Evolutionary conservation across 345 rosid genomes (phyloP), one percentile per base, ranked within the genome.

Genomic region (Turritis glabra): DNA sequence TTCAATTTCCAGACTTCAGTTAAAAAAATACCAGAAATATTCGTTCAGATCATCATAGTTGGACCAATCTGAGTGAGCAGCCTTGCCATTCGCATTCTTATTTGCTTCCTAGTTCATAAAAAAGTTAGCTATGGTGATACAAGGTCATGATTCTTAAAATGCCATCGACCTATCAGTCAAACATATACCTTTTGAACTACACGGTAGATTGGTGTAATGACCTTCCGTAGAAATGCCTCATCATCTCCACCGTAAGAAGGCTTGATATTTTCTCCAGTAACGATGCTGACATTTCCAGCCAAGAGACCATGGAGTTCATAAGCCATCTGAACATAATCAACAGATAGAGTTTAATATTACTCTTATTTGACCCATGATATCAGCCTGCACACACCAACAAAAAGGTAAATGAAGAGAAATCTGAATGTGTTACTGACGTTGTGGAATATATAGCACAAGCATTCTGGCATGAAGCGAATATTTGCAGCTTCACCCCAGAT

Each of bases 401-500:
- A 35, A 79, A 21, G 14, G 32, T 32, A 11, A 48, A 55, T 27
- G 26, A 38, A 70, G 51, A 53, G 29, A 68, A 60, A 67, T 63
- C 26, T 73, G 63, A 41, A 26, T 65, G 33, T 38, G 47, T 67
- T 60, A 81, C 97, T 82, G 51, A 95, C 99, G 77, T 92, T 90
- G 78, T 92, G 99, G 72, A 95, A 95, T 72, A 95, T 92, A 79
- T 92, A 92, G 85, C 97, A 90, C 26, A 92, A 75, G 75, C 99
- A 95, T 82, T 92, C 94, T 33, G 97, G 97, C 94, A 92, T 85
- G 79, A 90, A 95, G 64, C 98, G 96, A 72, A 95, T 80, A 75
- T 92, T 95, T 73, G 99, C 92, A 76, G 96, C 99, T 81, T 92
- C 98, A 30, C 99, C 98, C 99, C 99, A 89, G 41, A 90, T 90